phyloP scores from a whole-genome alignment of 768 basidiomycete species.

The Lactarius psammicola region DNA sequence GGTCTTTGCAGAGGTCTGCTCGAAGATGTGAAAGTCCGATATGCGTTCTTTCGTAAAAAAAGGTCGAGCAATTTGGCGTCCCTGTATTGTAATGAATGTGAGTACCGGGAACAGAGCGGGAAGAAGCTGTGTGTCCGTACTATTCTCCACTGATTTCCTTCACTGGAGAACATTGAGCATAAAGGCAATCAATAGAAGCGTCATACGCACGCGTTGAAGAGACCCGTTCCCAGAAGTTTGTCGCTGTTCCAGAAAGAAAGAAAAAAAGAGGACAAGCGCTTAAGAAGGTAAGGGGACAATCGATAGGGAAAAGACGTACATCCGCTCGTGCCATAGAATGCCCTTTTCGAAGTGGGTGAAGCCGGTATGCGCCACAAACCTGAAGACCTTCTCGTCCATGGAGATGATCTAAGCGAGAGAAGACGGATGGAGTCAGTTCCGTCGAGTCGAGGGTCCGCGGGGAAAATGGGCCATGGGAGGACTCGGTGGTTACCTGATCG shows the following conservation, averaged over 20 bases:
- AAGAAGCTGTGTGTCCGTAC: slow-evolving; percentile 14
- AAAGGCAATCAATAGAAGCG: slow-evolving; percentile 20
- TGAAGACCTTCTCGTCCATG: slow-evolving; percentile 26
- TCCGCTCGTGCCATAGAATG: slow-evolving; percentile 28
- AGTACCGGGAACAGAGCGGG: slow-evolving; percentile 11
- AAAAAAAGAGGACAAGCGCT: slow-evolving; percentile 1
- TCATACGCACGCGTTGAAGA: slow-evolving; percentile 52
- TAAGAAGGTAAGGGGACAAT: neutral
- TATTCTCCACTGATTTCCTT: slow-evolving; percentile 25
- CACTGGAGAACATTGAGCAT: slow-evolving; percentile 21
- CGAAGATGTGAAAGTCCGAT: slow-evolving; percentile 39
- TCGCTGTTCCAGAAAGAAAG: slow-evolving; percentile 14
- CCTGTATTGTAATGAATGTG: slow-evolving; percentile 2
- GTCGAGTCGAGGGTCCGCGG: neutral
- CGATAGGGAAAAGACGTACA: slow-evolving; percentile 13
- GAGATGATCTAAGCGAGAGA: slow-evolving; percentile 23
- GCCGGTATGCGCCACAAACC: slow-evolving; percentile 26
- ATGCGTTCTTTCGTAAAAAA: slow-evolving; percentile 40
- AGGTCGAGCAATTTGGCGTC: slow-evolving; percentile 39
- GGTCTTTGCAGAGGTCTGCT: slow-evolving; percentile 33
- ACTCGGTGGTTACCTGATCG: slow-evolving; percentile 33
- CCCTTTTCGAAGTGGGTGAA: slow-evolving; percentile 29
- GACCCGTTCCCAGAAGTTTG: slow-evolving; percentile 47
- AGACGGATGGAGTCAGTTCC: neutral
- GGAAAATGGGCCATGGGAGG: neutral